Base-by-base conservation (phyloP, 2,329 filamentous ascomycete genomes). In the Tolypocladium album region DNA sequence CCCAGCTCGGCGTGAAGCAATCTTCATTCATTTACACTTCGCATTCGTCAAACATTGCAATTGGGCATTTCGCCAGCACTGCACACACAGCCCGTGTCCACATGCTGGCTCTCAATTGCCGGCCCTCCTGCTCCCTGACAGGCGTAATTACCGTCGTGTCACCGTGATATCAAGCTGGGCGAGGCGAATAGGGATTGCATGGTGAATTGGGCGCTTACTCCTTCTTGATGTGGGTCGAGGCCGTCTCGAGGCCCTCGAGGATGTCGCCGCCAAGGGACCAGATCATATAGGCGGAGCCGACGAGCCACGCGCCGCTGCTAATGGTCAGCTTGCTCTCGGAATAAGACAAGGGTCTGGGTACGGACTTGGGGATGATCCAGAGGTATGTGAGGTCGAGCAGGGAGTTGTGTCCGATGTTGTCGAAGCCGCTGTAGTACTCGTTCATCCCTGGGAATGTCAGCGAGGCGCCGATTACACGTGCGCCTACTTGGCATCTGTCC, bases 301-400 rank as follows among this genome's bases (percentile, higher is more conserved):
- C 65, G 55, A 85, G 74, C 82, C 82, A 85, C 0, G 76, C 72
- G 62, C 81, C 82, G 63, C 82, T 85, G 60, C 27, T n/a, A 11
- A 17, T 22, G 31, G 55, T 42, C 11, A 56, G 20, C 4, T 36
- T 13, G 20, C 24, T n/a, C 39, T n/a, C 3, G 52, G 43, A 15
- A 38, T 38, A 4, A 27, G 36, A 39, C 34, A 17, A 17, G 55
- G 42, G 13, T 17, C 31, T 40, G 55, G 7, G n/a, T 3, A 71
- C 81, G 68, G 69, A 84, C 82, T 84, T 85, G 58, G 82, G 82
- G 57, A 85, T 78, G 58, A 84, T 78, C 82, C 82, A 86, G 56
- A 85, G 70, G 58, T 78, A 67, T 52, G 84, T 59, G 39, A 85
- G 70, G 55, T 77, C 72, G 17, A 64, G 55, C 0, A 70, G 53